Evolutionary conservation across 139 green algal species (phyloP), one percentile per base, ranked within the genome.

Genomic region (Auxenochlorella protothecoides): DNA sequence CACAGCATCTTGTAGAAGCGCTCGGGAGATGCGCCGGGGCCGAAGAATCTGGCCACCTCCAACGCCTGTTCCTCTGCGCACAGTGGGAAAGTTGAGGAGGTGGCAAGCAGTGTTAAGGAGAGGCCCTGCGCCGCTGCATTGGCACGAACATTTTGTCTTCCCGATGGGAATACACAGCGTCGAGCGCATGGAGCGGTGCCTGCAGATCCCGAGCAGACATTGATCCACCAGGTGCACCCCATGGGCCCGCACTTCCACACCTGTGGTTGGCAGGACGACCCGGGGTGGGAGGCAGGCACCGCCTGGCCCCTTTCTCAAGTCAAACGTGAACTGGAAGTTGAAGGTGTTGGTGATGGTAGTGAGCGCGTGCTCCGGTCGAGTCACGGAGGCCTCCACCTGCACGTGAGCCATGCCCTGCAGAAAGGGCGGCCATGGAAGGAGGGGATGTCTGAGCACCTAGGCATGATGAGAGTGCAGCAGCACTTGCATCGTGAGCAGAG

Each of bases 341-440:
- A 91, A 89, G 2, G 76, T 89, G 80, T 91, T 91, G 60, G 85
- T 85, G 5, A 79, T 60, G 10, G 71, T 67, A 56, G 63, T 83
- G n/a, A 27, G 54, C 7, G 78, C 74, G 27, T 75, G 14, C 68
- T 91, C 86, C 3, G 86, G 86, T 64, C 79, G 68, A 62, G 69
- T 82, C n/a, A 91, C 79, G 5, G 60, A 71, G 3, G 86, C 85
- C 55, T 76, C 64, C 6, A 91, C 86, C 71, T 91, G 71, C 54
- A 87, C 73, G 44, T 79, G 69, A 0, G 76, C 70, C 10, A 75
- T 53, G 7, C 75, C 76, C 66, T 82, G 68, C 75, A 72, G 53
- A 64, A 14, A 16, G 11, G 54, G 27, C 27, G 27, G 27, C 27
- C 27, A 44, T 44, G 27, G 27, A 44, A 44, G 27, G 27, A 44